Conservation (phyloP, 495 filamentous ascomycete genomes). For the Lasiosphaeria miniovina region DNA sequence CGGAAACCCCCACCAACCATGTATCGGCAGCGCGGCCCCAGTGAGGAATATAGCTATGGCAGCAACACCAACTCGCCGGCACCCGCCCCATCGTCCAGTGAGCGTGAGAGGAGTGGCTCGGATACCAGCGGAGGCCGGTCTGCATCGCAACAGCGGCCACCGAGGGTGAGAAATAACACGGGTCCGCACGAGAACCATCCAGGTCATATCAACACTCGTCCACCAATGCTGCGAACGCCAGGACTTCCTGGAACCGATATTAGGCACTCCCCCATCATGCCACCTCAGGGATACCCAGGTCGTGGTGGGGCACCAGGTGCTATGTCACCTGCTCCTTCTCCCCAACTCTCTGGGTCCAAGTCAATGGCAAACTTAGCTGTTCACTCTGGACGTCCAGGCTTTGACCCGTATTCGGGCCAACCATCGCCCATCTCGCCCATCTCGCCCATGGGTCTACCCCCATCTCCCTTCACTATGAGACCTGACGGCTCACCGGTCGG, state of each 20-base stretch:
- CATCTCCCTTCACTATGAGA: constrained; percentile 26
- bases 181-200: constrained; percentile 46
- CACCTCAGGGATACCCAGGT: constrained; percentile 45
- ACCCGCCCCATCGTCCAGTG: constrained; percentile 31
- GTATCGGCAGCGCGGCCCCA: constrained; percentile 39
- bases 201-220: constrained; percentile 26
- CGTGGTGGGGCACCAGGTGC: constrained; percentile 16
- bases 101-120: constrained; percentile 60
- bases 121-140: constrained; percentile 53
- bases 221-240: constrained; percentile 40
- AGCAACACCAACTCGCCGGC: constrained; percentile 23
- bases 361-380: constrained; percentile 32
- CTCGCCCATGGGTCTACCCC: constrained; percentile 32
- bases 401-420: constrained; percentile 32
- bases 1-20: constrained; percentile 42
- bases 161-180: constrained; percentile 37
- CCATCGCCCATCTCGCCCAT: constrained; percentile 50
- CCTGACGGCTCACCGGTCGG: constrained; percentile 25
- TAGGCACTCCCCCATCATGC: constrained; percentile 44
- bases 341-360: constrained; percentile 26
- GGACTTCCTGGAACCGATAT: constrained; percentile 44
- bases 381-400: constrained; percentile 29
- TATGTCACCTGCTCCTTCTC: constrained; percentile 25
- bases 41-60: constrained; percentile 32
- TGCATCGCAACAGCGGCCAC: constrained; percentile 44